Evolutionary conservation across 352 stramenopile genomes (phyloP).

Genomic region (Globisporangium orthogonon): DNA sequence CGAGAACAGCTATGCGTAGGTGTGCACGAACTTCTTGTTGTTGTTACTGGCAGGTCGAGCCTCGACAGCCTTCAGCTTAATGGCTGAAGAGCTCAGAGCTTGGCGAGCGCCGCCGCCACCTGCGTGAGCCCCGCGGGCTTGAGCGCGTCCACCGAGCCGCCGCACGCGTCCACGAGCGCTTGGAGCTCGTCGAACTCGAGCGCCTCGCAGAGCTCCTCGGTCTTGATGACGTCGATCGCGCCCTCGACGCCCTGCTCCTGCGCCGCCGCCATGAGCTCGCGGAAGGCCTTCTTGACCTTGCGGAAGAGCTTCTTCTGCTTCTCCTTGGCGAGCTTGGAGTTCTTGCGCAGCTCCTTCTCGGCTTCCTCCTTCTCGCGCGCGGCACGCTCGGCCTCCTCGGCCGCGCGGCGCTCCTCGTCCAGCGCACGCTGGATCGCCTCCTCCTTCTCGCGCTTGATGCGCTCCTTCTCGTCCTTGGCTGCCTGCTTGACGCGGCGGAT

Average conservation of each 20-base stretch:
- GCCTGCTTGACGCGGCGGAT: conserved; percentile 80
- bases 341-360: conserved; percentile 62
- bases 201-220: conserved; percentile 65
- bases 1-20: too few species aligned
- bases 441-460: conserved; percentile 69
- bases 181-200: conserved; percentile 70
- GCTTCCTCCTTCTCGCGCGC: conserved; percentile 49
- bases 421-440: conserved; percentile 57
- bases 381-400: conserved; percentile 48
- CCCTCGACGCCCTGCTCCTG: conserved; percentile 51
- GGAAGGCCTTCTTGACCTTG: conserved; percentile 84
- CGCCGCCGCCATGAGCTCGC: conserved; percentile 61
- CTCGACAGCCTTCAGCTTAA: too few species aligned
- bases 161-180: conserved; percentile 54
- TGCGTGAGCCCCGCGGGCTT: conserved; percentile 47
- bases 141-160: conserved; percentile 38
- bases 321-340: conserved; percentile 70
- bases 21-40: too few species aligned
- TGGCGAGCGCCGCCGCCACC: conserved; percentile 39
- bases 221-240: conserved; percentile 65
- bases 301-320: conserved; percentile 84
- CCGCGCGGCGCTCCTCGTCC: conserved; percentile 58
- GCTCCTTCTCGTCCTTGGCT: conserved; percentile 80
- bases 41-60: too few species aligned
- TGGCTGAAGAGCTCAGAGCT: conserved; percentile 21